Percentiles rank a stretch among this genome's conserved stretches.
These are phyloP conservation scores for Aspergillus ochraceus DNA, from an alignment of 2,329 filamentous ascomycete species.

Conservation along the genomic window DNA sequence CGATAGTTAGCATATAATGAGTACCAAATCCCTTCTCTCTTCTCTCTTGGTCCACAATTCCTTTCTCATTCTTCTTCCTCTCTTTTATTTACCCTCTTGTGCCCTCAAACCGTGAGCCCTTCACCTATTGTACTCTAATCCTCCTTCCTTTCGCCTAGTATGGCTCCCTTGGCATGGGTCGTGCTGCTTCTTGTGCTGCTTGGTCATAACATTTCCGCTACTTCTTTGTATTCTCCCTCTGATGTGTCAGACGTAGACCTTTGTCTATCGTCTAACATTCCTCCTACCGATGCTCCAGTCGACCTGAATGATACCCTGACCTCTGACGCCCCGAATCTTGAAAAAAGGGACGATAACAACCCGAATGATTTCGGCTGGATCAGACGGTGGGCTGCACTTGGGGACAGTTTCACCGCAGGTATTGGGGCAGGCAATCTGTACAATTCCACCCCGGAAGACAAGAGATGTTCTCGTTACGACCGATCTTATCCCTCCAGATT, in stretches of 20 bases:
- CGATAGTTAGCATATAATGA: too few relatives aligned
- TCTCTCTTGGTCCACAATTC: too few relatives aligned
- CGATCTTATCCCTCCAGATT: constrained; percentile 6
- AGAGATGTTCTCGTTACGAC: constrained; percentile 22
- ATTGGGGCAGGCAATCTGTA: constrained; percentile 30
- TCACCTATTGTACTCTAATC: not conserved
- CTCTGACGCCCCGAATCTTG: not conserved
- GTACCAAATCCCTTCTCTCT: too few relatives aligned
- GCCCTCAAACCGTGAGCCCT: not conserved
- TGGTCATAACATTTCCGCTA: not conserved
- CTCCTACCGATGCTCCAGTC: not conserved
- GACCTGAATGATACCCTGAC: not conserved
- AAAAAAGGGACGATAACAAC: not conserved
- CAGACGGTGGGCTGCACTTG: constrained; percentile 35
- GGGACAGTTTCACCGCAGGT: constrained; percentile 42
- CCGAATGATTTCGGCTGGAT: constrained; percentile 25
- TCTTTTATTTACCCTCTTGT: not conserved
- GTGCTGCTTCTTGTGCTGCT: not conserved
- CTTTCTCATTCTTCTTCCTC: not conserved
- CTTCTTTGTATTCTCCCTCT: not conserved
- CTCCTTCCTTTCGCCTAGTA: not conserved
- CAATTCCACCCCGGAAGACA: constrained; percentile 26
- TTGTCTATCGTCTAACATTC: not conserved
- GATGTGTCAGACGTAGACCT: not conserved
- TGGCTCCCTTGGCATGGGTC: not conserved